A percentile compares a stretch with the other conserved stretches of the same genome.
phyloP scores from a whole-genome alignment of 1,284 basidiomycete genomes.

The Leccinum pseudoinsigne region DNA sequence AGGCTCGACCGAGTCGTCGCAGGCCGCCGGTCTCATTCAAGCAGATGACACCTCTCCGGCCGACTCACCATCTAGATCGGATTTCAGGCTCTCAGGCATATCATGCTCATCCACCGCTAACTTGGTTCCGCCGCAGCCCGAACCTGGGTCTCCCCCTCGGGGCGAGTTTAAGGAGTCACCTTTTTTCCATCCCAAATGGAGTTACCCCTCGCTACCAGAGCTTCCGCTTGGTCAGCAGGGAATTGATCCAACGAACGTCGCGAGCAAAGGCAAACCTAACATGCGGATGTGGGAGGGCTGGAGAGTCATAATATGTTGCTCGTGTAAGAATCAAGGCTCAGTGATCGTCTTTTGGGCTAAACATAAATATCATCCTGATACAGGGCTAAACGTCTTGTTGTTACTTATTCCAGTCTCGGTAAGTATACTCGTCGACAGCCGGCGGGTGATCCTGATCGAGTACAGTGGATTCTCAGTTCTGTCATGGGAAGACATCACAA shows the following conservation, averaged over 20 bases:
- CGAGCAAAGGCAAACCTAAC: conserved; percentile 4
- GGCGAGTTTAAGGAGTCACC: conserved; percentile 33
- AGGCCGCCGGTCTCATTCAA: background rate
- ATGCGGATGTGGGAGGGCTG: conserved; percentile 46
- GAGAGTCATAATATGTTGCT: conserved; percentile 53
- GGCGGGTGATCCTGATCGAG: background rate
- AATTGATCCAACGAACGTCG: background rate
- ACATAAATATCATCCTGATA: conserved; percentile 1
- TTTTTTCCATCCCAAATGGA: conserved; percentile 28
- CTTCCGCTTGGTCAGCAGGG: conserved; percentile 16
- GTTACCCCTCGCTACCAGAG: conserved; percentile 26
- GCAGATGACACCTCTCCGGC: conserved; percentile 7
- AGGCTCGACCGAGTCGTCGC: background rate
- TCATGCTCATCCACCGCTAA: conserved; percentile 28
- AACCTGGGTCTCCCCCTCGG: conserved; percentile 8
- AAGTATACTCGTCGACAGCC: conserved; percentile 23
- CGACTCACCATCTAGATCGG: conserved; percentile 23
- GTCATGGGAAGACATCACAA: conserved; percentile 56
- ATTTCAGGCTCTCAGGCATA: conserved; percentile 25
- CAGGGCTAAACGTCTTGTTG: conserved; percentile 69
- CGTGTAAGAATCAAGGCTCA: conserved; percentile 45
- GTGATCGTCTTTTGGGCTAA: background rate
- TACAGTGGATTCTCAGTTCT: conserved; percentile 64
- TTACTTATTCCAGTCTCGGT: conserved; percentile 62
- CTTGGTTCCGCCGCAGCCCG: conserved; percentile 22